These are phyloP conservation scores for button mushroom (Agaricus bisporus) DNA, from an alignment of 768 basidiomycete genomes.

Conservation along the genomic window DNA sequence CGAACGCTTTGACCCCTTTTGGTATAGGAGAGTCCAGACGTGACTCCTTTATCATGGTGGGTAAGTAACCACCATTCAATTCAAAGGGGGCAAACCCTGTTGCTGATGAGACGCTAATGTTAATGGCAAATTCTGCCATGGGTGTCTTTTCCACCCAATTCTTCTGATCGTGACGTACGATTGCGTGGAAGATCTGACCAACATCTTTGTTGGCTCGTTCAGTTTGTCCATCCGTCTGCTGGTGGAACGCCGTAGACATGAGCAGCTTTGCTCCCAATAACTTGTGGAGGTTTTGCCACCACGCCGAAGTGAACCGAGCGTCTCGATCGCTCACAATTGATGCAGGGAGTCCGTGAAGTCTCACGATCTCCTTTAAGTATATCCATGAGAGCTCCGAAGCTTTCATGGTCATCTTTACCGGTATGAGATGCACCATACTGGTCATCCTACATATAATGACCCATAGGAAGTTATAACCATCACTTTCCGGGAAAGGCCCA, in stretches of 20 bases:
- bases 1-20: conserved; percentile 21
- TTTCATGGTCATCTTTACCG: conserved; percentile 16
- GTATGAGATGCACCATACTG: conserved; percentile 28
- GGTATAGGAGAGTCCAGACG: neutral
- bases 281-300: conserved; percentile 23
- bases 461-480: conserved; percentile 23
- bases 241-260: conserved; percentile 35
- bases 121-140: conserved; percentile 31
- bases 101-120: conserved; percentile 17
- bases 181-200: conserved; percentile 23
- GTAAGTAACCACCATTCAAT: conserved; percentile 20
- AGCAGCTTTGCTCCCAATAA: conserved; percentile 23
- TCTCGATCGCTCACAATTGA: conserved; percentile 28
- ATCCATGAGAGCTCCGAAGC: conserved; percentile 25
- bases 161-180: conserved; percentile 20
- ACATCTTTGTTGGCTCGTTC: conserved; percentile 22
- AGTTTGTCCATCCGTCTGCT: conserved; percentile 31
- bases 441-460: conserved; percentile 24
- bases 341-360: conserved; percentile 23
- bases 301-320: conserved; percentile 28
- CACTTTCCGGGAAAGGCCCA: conserved; percentile 24
- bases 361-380: conserved; percentile 21
- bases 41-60: conserved; percentile 14
- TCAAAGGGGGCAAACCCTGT: conserved; percentile 31
- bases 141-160: conserved; percentile 27